Conservation (phyloP, 2,329 filamentous ascomycete genomes). For the Metarhizium album region DNA sequence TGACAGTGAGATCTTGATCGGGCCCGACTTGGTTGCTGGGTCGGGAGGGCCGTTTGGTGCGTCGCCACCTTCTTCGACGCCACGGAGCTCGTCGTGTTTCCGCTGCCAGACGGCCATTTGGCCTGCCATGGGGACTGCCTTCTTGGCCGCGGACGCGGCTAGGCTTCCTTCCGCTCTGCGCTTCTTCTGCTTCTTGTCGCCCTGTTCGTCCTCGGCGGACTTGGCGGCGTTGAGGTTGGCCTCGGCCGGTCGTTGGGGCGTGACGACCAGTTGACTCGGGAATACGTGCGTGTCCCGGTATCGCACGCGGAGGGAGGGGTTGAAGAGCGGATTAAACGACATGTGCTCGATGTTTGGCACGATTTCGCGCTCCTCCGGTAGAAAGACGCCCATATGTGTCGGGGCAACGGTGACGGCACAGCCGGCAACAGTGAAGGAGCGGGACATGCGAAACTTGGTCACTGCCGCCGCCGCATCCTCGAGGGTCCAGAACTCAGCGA, state of each 20-base stretch:
- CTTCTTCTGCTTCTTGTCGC: constrained; percentile 38
- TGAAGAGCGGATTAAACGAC: constrained; percentile 61
- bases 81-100: constrained; percentile 30
- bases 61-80: constrained; percentile 3
- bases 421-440: constrained; percentile 69
- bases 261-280: constrained; percentile 51
- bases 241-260: constrained; percentile 33
- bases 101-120: constrained; percentile 35
- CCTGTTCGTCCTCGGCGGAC: constrained; percentile 15
- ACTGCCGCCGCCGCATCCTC: constrained; percentile 68
- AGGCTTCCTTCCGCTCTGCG: constrained; percentile 36
- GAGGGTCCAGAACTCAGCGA: constrained; percentile 69
- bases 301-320: constrained; percentile 54
- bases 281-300: constrained; percentile 72
- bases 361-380: constrained; percentile 54
- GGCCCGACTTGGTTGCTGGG: constrained; percentile 3
- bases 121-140: constrained; percentile 28
- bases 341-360: constrained; percentile 47
- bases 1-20: constrained; percentile 24
- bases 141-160: constrained; percentile 22
- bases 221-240: constrained; percentile 17
- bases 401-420: constrained; percentile 61
- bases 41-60: constrained; percentile 1
- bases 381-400: constrained; percentile 77
- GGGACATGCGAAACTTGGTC: constrained; percentile 57